Evolutionary conservation across 2,329 filamentous ascomycete species (phyloP).

Genomic region (Fusarium pseudocircinatum): DNA sequence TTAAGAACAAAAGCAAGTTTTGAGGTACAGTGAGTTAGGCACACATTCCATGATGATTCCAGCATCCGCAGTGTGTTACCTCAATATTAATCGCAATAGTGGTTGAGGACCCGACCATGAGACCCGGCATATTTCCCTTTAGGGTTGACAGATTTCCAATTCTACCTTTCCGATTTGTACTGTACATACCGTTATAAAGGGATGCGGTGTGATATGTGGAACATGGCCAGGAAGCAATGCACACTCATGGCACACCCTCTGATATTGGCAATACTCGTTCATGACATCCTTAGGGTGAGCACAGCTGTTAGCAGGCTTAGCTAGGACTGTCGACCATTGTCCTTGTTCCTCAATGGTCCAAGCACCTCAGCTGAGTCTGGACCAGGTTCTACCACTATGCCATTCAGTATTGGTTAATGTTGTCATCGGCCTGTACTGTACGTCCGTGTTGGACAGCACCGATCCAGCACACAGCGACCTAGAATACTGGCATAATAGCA

Average conservation of each 20-base stretch:
- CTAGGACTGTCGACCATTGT: constrained; percentile 11
- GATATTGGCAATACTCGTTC: constrained; percentile 5
- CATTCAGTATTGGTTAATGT: constrained; percentile 4
- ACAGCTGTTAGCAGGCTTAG: constrained; percentile 2
- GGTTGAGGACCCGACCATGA: background rate
- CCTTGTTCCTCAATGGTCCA: constrained; percentile 27
- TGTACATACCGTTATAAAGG: constrained; percentile 12
- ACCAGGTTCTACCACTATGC: constrained; percentile 25
- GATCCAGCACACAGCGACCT: constrained; percentile 19
- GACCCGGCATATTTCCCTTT: background rate
- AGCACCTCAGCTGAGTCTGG: constrained; percentile 44
- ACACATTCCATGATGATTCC: constrained; percentile 8
- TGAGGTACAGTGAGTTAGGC: background rate
- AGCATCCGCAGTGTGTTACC: background rate
- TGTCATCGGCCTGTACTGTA: background rate
- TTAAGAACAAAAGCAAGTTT: background rate
- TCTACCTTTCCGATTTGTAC: background rate
- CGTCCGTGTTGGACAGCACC: constrained; percentile 13
- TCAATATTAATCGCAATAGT: background rate
- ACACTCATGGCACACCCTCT: constrained; percentile 17
- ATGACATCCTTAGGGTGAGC: background rate
- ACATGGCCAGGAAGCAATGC: constrained; percentile 16
- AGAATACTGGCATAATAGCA: background rate
- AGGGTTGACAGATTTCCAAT: background rate
- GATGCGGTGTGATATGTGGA: constrained; percentile 31